Evolutionary conservation across 2,329 filamentous ascomycete species (phyloP).

Genomic region (Phialocephala subalpina): DNA sequence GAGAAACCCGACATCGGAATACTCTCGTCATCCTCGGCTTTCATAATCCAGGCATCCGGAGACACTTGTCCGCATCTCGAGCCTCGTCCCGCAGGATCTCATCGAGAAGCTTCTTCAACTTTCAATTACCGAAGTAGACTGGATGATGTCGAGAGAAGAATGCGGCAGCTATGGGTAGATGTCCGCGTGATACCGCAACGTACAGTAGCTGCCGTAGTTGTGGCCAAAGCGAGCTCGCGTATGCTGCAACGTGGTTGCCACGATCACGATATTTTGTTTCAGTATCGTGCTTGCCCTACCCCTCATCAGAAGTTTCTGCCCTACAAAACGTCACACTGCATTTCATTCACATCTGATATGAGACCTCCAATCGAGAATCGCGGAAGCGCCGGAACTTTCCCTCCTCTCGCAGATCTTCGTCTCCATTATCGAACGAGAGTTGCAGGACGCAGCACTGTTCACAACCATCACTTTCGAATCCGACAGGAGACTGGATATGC

Average conservation of each 20-base stretch:
- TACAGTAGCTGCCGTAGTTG: not conserved
- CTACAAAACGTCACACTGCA: slow-evolving; percentile 15
- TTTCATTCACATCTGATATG: not conserved
- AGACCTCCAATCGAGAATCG: slow-evolving; percentile 5
- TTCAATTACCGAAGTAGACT: not conserved
- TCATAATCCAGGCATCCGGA: too few species aligned
- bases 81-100: too few species aligned
- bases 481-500: not conserved
- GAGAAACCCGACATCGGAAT: too few species aligned
- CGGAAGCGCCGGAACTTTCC: slow-evolving; percentile 21
- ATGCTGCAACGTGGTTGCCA: not conserved
- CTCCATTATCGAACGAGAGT: slow-evolving; percentile 1
- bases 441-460: slow-evolving; percentile 8
- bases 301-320: slow-evolving; percentile 9
- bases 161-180: not conserved
- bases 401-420: not conserved
- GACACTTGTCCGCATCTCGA: too few species aligned
- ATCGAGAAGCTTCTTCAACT: not conserved
- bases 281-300: not conserved
- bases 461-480: not conserved
- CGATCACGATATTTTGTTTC: slow-evolving; percentile 13
- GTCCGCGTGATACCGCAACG: not conserved
- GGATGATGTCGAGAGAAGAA: not conserved
- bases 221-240: not conserved
- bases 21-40: too few species aligned